Evolutionary conservation across 208 protist genomes (phyloP).

Genomic region (Leishmania turanica): DNA sequence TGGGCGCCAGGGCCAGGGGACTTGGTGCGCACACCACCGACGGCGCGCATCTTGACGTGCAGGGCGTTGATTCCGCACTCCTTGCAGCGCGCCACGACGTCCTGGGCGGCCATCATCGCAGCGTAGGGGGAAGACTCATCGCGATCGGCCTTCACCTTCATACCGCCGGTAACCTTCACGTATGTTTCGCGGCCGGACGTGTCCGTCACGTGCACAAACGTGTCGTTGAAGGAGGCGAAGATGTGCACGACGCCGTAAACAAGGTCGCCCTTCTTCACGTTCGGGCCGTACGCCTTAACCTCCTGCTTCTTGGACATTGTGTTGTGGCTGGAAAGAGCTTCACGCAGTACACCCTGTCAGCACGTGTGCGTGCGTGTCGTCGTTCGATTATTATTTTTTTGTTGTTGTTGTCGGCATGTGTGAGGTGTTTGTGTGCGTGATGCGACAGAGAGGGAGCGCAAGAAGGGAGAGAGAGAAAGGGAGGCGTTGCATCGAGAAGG

Average conservation of each 20-base stretch:
- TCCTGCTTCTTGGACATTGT: constrained; percentile 96
- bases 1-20: constrained; percentile 99
- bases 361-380: not conserved
- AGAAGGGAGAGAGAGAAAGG: not conserved
- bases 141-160: constrained; percentile 99
- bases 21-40: constrained; percentile 98
- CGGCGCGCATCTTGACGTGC: constrained; percentile 99
- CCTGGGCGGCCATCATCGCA: constrained; percentile 99
- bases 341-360: constrained; percentile 11
- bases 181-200: constrained; percentile 99
- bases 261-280: constrained; percentile 82
- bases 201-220: constrained; percentile 99
- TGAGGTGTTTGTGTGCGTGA: not conserved
- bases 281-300: constrained; percentile 91
- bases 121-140: constrained; percentile 99
- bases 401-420: not conserved
- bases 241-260: constrained; percentile 99
- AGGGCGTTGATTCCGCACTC: constrained; percentile 99
- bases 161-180: constrained; percentile 98
- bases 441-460: not conserved
- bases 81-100: constrained; percentile 97
- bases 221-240: constrained; percentile 97
- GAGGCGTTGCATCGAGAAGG: too few species aligned
- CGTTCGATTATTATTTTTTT: not conserved
- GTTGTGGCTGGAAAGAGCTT: constrained; percentile 29